phyloP scores from a whole-genome alignment of 352 stramenopile species.

The Peronospora tabacina region DNA sequence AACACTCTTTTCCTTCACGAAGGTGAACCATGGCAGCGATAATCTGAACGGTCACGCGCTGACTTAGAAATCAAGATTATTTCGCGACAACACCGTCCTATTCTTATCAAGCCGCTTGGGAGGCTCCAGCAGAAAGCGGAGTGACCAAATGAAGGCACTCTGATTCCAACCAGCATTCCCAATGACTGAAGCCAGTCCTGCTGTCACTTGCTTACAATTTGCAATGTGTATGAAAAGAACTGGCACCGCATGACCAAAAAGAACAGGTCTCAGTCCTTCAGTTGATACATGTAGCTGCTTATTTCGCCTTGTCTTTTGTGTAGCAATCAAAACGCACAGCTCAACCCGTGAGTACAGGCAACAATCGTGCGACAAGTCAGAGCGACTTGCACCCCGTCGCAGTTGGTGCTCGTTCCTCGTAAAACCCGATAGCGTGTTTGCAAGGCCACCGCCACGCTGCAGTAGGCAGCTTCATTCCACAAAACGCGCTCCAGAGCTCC shows the following conservation, averaged over 20 bases:
- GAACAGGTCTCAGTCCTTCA: no score
- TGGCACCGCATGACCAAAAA: no score
- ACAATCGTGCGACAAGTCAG: not conserved
- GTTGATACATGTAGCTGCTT: no score
- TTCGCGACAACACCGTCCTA: constrained; percentile 24
- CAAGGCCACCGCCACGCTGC: not conserved
- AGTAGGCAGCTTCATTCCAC: constrained; percentile 21
- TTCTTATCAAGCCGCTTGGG: constrained; percentile 13
- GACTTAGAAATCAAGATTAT: constrained; percentile 1
- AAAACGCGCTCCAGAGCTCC: constrained; percentile 17
- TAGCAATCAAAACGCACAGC: no score
- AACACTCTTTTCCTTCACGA: not conserved
- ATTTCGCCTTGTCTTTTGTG: no score
- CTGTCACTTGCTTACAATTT: not conserved
- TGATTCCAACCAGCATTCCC: constrained; percentile 21
- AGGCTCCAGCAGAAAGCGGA: not conserved
- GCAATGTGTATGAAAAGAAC: not conserved
- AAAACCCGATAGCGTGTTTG: constrained; percentile 21
- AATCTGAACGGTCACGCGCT: constrained; percentile 6
- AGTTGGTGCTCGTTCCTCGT: constrained; percentile 16
- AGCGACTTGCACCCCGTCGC: constrained; percentile 8
- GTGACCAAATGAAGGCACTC: constrained; percentile 13
- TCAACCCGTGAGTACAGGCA: no score
- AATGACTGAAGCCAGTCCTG: constrained; percentile 17
- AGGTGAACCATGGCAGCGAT: constrained; percentile 16